These are phyloP conservation scores for Vanderwaltozyma tropicalis DNA, from an alignment of 805 yeast genomes.

Conservation along the genomic window DNA sequence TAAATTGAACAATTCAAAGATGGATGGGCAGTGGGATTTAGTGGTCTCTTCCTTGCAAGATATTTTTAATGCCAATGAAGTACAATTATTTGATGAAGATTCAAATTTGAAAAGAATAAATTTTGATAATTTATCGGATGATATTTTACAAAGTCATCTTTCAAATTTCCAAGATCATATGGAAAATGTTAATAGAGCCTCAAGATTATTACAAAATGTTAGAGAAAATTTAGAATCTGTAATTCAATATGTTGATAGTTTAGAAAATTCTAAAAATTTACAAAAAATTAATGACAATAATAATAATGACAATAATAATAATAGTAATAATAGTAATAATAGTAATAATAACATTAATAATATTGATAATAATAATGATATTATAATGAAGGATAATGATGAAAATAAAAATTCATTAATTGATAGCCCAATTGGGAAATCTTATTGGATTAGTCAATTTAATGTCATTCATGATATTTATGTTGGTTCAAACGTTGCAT, in stretches of 20 bases:
- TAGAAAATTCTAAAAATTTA: not conserved
- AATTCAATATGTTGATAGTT: not conserved
- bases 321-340: not conserved
- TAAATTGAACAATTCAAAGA: constrained; percentile 10
- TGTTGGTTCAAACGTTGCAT: constrained; percentile 81
- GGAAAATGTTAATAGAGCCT: constrained; percentile 46
- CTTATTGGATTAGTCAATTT: constrained; percentile 42
- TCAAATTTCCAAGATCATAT: constrained; percentile 41
- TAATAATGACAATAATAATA: not conserved
- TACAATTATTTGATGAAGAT: constrained; percentile 38
- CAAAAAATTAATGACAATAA: not conserved
- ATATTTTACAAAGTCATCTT: constrained; percentile 32
- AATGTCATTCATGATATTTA: constrained; percentile 48
- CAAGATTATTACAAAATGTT: constrained; percentile 33
- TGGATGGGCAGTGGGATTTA: constrained; percentile 61
- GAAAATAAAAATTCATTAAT: not conserved
- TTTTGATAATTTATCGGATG: constrained; percentile 27
- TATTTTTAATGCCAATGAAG: constrained; percentile 51
- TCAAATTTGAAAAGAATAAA: constrained; percentile 21
- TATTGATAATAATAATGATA: not conserved
- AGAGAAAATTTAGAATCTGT: constrained; percentile 34
- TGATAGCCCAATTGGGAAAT: constrained; percentile 31
- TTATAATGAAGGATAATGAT: not conserved
- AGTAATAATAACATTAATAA: not conserved
- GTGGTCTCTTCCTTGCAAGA: constrained; percentile 60